These are phyloP conservation scores for Leccinum subtestaceum DNA, from an alignment of 768 basidiomycete species.

Conservation along the genomic window DNA sequence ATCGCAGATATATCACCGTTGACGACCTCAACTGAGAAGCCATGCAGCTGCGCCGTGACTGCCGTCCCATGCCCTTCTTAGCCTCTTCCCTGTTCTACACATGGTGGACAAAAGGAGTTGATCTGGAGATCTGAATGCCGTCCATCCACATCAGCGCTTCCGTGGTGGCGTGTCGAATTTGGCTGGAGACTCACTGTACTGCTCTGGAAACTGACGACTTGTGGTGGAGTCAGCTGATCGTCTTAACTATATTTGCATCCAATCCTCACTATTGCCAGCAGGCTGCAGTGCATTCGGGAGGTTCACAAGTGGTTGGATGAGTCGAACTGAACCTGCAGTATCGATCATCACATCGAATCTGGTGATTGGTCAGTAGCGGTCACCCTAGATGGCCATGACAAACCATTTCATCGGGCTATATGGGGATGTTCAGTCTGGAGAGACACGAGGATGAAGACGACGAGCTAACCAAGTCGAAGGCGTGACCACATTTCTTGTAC, in stretches of 20 bases:
- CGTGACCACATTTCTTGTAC: conserved; percentile 57
- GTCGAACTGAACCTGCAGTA: conserved; percentile 69
- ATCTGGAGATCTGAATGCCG: conserved; percentile 34
- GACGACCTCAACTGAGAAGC: conserved; percentile 26
- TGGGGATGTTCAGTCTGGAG: conserved; percentile 10
- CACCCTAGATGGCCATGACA: conserved; percentile 13
- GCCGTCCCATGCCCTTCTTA: conserved; percentile 5
- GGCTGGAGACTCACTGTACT: conserved; percentile 51
- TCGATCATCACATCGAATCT: conserved; percentile 66
- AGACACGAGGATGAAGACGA: conserved; percentile 13
- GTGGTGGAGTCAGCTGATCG: conserved; percentile 22
- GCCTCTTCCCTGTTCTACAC: conserved; percentile 15
- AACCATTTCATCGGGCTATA: conserved; percentile 62
- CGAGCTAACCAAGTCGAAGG: conserved; percentile 47
- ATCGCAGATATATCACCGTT: conserved; percentile 11
- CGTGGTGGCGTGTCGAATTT: conserved; percentile 7
- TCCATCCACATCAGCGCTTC: conserved; percentile 13
- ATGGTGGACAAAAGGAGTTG: conserved; percentile 34
- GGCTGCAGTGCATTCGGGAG: conserved; percentile 52
- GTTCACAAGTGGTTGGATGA: conserved; percentile 58
- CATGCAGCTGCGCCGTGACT: conserved; percentile 5
- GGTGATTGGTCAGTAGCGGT: conserved; percentile 17
- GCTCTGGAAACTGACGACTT: conserved; percentile 71
- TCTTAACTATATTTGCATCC: conserved; percentile 4
- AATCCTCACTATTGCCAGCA: conserved; percentile 77